A percentile compares a stretch with the other conserved stretches of the same genome.
Conservation (phyloP, 345 rosid species). For the Syzygium aromaticum region DNA sequence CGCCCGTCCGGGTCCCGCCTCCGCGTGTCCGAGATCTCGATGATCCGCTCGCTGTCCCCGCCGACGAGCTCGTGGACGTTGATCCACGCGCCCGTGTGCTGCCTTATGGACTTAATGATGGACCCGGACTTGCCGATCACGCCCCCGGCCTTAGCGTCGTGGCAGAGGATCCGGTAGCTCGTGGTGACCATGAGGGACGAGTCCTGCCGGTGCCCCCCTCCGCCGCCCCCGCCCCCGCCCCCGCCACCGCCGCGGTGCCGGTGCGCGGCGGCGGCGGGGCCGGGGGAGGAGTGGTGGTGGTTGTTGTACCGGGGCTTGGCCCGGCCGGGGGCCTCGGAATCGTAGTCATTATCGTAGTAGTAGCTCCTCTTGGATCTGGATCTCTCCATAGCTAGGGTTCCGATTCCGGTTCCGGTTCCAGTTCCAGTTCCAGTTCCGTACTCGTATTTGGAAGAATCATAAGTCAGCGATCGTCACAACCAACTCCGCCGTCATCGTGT, state of each 20-base stretch:
- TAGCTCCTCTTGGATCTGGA: constrained; percentile 95
- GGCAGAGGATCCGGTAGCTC: constrained; percentile 88
- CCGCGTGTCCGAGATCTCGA: constrained; percentile 91
- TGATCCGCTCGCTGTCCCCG: constrained; percentile 89
- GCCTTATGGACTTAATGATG: constrained; percentile 84
- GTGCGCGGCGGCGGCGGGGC: constrained; percentile 23
- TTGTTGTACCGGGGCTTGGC: constrained; percentile 67
- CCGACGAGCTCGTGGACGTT: constrained; percentile 90
- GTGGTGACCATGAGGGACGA: constrained; percentile 64
- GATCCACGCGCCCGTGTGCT: constrained; percentile 97
- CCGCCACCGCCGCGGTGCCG: constrained; percentile 46
- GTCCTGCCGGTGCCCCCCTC: constrained; percentile 35
- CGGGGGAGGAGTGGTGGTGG: constrained; percentile 3
- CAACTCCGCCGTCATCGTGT: not conserved
- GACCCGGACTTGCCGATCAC: constrained; percentile 96
- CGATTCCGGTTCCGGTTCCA: not conserved
- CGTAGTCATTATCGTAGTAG: constrained; percentile 89
- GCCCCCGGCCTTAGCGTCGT: constrained; percentile 91
- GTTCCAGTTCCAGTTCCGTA: not conserved
- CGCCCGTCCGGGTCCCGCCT: constrained; percentile 93
- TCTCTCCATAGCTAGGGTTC: constrained; percentile 62
- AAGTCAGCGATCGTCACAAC: not conserved
- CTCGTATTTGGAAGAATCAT: not conserved
- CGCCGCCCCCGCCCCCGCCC: constrained; percentile 44
- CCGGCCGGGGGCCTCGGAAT: constrained; percentile 47